Percentiles rank a stretch among this genome's conserved stretches.
phyloP scores from a whole-genome alignment of 2,329 filamentous ascomycete species.

The Daldinia eschscholtzii region DNA sequence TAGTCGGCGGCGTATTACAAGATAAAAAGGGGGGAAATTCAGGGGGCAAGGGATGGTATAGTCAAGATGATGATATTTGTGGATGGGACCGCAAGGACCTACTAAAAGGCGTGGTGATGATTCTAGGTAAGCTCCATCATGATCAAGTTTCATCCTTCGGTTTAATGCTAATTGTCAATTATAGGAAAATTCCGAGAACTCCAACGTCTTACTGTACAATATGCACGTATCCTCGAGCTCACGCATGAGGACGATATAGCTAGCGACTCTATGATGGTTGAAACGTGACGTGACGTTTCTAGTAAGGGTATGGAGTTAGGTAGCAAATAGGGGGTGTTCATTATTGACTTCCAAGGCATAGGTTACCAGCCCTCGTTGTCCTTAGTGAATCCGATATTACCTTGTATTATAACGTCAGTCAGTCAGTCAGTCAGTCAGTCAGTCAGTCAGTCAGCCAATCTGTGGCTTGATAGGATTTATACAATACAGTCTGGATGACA shows the following conservation, averaged over 20 bases:
- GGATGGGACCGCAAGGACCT: conserved; percentile 92
- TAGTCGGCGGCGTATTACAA: conserved; percentile 78
- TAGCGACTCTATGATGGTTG: conserved; percentile 55
- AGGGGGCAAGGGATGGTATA: conserved; percentile 71
- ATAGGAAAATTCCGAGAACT: conserved; percentile 94
- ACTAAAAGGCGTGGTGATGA: conserved; percentile 89
- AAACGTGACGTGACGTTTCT: conserved; percentile 40
- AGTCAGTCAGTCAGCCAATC: conserved; percentile 7
- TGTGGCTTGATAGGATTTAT: background rate
- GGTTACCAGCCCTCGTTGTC: conserved; percentile 23
- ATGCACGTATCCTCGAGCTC: conserved; percentile 83
- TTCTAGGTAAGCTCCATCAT: conserved; percentile 77
- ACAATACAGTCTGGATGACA: conserved; percentile 11
- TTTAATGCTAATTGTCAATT: conserved; percentile 7
- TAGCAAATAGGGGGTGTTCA: conserved; percentile 26
- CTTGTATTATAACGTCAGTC: conserved; percentile 34
- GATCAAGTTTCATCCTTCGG: conserved; percentile 11
- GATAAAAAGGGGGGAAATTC: conserved; percentile 65
- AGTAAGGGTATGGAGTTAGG: conserved; percentile 21
- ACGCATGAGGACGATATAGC: conserved; percentile 61
- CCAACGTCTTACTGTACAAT: conserved; percentile 94
- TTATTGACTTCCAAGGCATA: conserved; percentile 10
- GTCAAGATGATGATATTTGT: conserved; percentile 79
- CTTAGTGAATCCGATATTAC: conserved; percentile 23
- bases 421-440: background rate